These are phyloP conservation scores for Sporothrix euskadiensis DNA, from an alignment of 2,329 filamentous ascomycete genomes.

Conservation along the genomic window DNA sequence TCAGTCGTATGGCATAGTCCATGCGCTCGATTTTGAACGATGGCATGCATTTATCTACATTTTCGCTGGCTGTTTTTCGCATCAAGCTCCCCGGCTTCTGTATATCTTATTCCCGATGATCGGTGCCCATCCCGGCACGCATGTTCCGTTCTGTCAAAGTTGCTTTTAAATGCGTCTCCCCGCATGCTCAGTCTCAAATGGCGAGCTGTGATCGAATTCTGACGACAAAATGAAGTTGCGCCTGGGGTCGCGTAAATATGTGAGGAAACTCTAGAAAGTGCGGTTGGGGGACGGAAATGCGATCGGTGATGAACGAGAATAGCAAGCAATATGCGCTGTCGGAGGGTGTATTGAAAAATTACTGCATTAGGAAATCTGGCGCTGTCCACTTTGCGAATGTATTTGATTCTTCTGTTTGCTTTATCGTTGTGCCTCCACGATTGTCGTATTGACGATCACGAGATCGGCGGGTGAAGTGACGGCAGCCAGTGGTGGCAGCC, in stretches of 20 bases:
- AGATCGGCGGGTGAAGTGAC: slow-evolving; percentile 23
- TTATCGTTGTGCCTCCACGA: background rate
- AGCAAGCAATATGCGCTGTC: background rate
- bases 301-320: background rate
- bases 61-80: background rate
- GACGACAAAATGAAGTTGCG: background rate
- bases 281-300: background rate
- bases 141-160: background rate
- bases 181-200: background rate
- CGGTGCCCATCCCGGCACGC: background rate
- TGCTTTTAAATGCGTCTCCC: background rate
- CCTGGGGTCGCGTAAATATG: background rate
- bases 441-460: slow-evolving; percentile 13
- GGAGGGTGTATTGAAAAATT: background rate
- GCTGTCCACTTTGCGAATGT: background rate
- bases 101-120: background rate
- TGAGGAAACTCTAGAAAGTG: background rate
- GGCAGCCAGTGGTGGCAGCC: slow-evolving; percentile 26
- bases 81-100: background rate
- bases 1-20: background rate
- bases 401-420: background rate
- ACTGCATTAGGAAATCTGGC: background rate
- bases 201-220: background rate
- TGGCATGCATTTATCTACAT: slow-evolving; percentile 13
- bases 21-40: background rate